Evolutionary conservation across 2,329 filamentous ascomycete species (phyloP), one percentile per base, ranked within the genome.

Genomic region (Calonectria henricotiae): DNA sequence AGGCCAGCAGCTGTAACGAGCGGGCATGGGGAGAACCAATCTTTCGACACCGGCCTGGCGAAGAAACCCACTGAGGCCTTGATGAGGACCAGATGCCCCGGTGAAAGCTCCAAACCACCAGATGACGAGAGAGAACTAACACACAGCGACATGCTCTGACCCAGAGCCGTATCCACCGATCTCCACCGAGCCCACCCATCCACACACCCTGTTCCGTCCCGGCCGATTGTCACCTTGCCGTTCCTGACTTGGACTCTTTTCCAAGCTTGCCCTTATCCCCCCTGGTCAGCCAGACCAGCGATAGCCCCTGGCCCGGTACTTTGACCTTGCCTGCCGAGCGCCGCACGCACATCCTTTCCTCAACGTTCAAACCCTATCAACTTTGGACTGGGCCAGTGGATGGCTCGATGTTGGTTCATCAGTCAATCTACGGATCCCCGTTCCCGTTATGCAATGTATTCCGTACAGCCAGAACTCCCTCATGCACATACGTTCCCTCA

Each of bases 171-270:
- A 62, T 62, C 67, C 67, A 54, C 62, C 41, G 65, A 68, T 67
- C 61, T 65, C 55, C 74, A 71, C 74, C 73, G 74, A 39, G 51
- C 13, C 74, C 60, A 69, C 69, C 72, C 72, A 68, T 43, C 27
- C 46, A 51, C 64, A 60, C 66, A 74, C 68, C 76, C 76, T 77
- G 70, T 73, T 76, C 74, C 62, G 74, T 76, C 76, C 73, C 70
- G 67, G 71, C 70, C 74, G 76, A 74, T 76, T 76, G 67, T 72
- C 69, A 69, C 73, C 75, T 74, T 74, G 70, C 70, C 75, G 75
- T 77, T 77, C 76, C 74, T 76, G 76, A 74, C 72, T 74, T 78
- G 55, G 76, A 70, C 70, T 74, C 65, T 73, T 68, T 58, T 70
- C 64, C 72, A 65, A 71, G 62, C 61, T 71, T 62, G 67, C 62